Evolutionary conservation across 176 grass and related monocot species (phyloP).

Genomic region (Miscanthus lutarioriparius): DNA sequence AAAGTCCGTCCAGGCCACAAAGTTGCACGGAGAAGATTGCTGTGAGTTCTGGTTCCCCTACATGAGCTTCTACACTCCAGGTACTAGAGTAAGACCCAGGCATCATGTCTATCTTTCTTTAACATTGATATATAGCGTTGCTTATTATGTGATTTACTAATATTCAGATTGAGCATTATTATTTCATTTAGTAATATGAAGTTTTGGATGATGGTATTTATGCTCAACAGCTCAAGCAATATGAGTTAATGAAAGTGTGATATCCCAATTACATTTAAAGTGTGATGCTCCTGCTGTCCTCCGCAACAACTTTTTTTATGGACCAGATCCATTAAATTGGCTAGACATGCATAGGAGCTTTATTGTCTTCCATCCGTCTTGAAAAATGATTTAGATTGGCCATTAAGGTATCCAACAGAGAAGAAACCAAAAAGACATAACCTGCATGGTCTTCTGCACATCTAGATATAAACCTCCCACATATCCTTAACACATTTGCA

Average conservation of each 20-base stretch:
- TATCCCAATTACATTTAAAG: background rate
- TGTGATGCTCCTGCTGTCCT: no score
- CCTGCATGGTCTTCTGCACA: no score
- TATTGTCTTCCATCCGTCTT: no score
- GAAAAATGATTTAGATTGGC: no score
- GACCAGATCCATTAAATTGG: no score
- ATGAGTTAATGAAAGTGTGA: background rate
- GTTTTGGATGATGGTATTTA: background rate
- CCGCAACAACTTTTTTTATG: no score
- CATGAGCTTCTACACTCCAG: conserved; percentile 20
- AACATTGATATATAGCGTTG: background rate
- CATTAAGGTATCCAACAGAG: no score
- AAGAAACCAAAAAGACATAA: no score
- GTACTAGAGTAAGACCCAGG: background rate
- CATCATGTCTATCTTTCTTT: background rate
- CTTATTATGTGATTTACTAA: no score
- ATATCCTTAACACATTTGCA: background rate
- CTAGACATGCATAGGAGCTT: no score
- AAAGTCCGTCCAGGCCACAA: background rate
- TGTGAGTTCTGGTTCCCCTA: background rate
- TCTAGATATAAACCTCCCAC: background rate
- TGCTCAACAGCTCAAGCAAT: background rate
- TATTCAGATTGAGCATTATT: background rate
- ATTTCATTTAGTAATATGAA: background rate
- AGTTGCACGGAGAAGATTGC: background rate